phyloP scores from a whole-genome alignment of 2,329 filamentous ascomycete genomes.

The Arthrobotrys sphaeroides region DNA sequence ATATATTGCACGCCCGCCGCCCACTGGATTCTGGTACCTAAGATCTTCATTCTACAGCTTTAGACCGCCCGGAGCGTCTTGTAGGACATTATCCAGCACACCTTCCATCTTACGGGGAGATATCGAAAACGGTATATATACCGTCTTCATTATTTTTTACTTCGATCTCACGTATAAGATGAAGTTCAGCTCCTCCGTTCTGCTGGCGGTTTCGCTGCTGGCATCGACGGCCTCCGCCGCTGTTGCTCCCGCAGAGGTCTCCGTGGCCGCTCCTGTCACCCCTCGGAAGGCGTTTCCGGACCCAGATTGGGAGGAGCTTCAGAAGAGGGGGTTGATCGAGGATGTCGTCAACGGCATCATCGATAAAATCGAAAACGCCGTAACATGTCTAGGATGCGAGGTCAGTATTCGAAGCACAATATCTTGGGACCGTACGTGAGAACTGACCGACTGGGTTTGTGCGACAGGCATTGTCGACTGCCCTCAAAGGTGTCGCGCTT shows the following conservation, averaged over 20 bases:
- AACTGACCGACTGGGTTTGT: not conserved
- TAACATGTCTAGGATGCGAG: slow-evolving; percentile 45
- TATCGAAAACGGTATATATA: not conserved
- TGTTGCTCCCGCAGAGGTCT: not conserved
- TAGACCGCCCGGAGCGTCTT: not conserved
- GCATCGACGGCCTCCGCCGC: slow-evolving; percentile 11
- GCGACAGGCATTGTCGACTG: slow-evolving; percentile 33
- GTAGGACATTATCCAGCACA: not conserved
- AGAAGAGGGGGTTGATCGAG: slow-evolving; percentile 44
- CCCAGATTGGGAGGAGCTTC: slow-evolving; percentile 34
- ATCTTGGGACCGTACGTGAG: not conserved
- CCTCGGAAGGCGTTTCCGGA: slow-evolving; percentile 46
- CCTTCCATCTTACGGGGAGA: not conserved
- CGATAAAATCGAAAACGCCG: slow-evolving; percentile 35
- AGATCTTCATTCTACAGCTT: not conserved
- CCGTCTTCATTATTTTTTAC: not conserved
- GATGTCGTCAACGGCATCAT: slow-evolving; percentile 29
- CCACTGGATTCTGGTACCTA: not conserved
- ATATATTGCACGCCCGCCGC: not conserved
- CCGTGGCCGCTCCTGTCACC: slow-evolving; percentile 28
- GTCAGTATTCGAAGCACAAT: not conserved
- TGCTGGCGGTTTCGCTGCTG: slow-evolving; percentile 34
- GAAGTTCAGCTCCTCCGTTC: slow-evolving; percentile 16
- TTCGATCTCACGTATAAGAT: slow-evolving; percentile 14
- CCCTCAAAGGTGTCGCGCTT: slow-evolving; percentile 32